Conservation (phyloP, 73 alveolate genomes). For the Paramecium octaurelia region DNA sequence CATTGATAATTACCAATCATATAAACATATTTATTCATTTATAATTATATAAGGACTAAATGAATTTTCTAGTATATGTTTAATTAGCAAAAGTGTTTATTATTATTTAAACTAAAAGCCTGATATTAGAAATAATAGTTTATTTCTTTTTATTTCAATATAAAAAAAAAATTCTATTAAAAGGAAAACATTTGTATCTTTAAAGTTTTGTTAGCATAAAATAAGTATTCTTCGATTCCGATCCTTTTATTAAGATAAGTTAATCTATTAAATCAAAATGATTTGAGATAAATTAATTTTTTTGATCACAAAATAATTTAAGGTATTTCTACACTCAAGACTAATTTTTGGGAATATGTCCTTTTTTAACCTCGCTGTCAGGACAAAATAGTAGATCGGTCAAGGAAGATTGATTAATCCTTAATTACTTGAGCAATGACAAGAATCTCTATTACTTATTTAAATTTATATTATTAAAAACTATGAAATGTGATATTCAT, state of each 20-base stretch:
- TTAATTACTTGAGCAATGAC: background rate
- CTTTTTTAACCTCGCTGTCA: too few species aligned
- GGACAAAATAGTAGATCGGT: background rate
- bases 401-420: background rate
- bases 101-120: too few species aligned
- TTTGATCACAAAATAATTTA: too few species aligned
- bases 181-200: background rate
- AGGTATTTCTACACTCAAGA: background rate
- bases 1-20: background rate
- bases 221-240: background rate
- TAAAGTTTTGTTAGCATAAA: background rate
- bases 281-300: too few species aligned
- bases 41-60: too few species aligned
- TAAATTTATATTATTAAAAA: background rate
- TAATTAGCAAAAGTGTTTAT: too few species aligned
- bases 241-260: background rate
- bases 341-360: background rate
- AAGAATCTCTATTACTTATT: background rate
- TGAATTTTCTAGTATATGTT: too few species aligned
- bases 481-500: slow-evolving; percentile 16
- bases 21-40: background rate
- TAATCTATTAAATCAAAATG: background rate
- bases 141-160: too few species aligned
- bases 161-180: background rate
- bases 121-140: too few species aligned